Evolutionary conservation across 352 stramenopile species (phyloP), one percentile per base, ranked within the genome.

Genomic region (Phytophthora boehmeriae): DNA sequence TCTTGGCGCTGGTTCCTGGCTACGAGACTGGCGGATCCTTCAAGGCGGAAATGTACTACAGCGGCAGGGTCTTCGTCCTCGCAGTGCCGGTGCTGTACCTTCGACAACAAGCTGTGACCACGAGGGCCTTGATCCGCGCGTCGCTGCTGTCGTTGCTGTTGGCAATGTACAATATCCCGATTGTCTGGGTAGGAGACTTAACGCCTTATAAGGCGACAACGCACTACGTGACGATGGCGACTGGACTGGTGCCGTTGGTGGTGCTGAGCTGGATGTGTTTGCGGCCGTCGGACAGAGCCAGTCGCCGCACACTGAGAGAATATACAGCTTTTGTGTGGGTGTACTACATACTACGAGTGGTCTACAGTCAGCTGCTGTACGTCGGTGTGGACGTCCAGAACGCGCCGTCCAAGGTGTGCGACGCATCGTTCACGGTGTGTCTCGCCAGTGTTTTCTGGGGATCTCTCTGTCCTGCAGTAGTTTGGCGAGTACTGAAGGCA

Each of bases 401-500:
- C 25, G 25, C 25, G 6, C 25, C 25, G 3, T 3, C 25, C 4
- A n/a, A 68, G 2, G 43, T 68, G 6, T 13, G 48, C 10, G 57
- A 90, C n/a, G 45, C 44, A 19, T 55, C 52, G 8, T 80, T 81
- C 47, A 61, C 49, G 1, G 39, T 84, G 38, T 73, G 60, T 13
- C 76, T 84, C 16, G 57, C 56, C 5, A 66, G 71, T 28, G 46
- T 89, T 38, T 71, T 76, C 23, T 93, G 78, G 73, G 75, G 65
- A 8, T 72, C 77, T 0, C 46, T 90, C 8, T 75, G 71, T 23
- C 86, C 86, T 5, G 61, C 91, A 9, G 72, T 89, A 8, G 80
- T 93, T 54, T 92, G 80, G 83, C 71, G 83, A 51, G 69, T 92
- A 16, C 66, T 94, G 11, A 78, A 75, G 19, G 84, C 84, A 2